These are phyloP conservation scores for Hypoxylon perforatum DNA, from an alignment of 495 filamentous ascomycete species.

Conservation along the genomic window DNA sequence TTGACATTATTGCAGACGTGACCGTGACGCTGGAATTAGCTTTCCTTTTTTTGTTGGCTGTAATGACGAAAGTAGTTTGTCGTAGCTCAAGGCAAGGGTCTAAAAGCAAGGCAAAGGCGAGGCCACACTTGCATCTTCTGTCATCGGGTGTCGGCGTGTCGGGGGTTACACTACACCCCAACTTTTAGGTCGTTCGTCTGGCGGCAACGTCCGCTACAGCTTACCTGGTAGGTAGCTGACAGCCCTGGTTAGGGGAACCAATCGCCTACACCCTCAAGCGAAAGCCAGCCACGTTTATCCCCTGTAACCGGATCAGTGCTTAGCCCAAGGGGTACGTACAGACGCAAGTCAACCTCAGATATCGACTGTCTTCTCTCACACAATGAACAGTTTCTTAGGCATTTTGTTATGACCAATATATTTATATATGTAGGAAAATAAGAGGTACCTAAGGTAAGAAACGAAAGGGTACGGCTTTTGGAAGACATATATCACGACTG, in stretches of 20 bases:
- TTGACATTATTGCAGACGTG: slow-evolving; percentile 12
- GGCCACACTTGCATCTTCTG: slow-evolving; percentile 33
- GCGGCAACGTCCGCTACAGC: slow-evolving; percentile 9
- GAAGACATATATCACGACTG: too few species aligned
- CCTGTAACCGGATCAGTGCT: slow-evolving; percentile 1
- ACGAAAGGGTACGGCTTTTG: too few species aligned
- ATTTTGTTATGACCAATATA: too few species aligned
- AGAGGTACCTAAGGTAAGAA: too few species aligned
- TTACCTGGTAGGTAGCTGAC: slow-evolving; percentile 6
- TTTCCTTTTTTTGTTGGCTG: slow-evolving; percentile 7
- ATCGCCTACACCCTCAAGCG: background rate
- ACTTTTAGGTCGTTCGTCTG: slow-evolving; percentile 2
- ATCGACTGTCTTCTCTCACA: too few species aligned
- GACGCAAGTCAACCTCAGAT: too few species aligned
- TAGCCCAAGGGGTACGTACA: too few species aligned
- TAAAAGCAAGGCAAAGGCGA: slow-evolving; percentile 20
- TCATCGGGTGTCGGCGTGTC: slow-evolving; percentile 10
- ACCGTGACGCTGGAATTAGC: background rate
- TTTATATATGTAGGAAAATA: too few species aligned
- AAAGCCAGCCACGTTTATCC: slow-evolving; percentile 10
- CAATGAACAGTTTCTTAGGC: too few species aligned
- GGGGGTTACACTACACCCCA: too few species aligned
- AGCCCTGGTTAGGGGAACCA: slow-evolving; percentile 15
- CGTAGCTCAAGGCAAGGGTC: background rate
- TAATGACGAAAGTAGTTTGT: slow-evolving; percentile 26